Conservation (phyloP, 1,284 basidiomycete species). For the Cryptococcus sp. region DNA sequence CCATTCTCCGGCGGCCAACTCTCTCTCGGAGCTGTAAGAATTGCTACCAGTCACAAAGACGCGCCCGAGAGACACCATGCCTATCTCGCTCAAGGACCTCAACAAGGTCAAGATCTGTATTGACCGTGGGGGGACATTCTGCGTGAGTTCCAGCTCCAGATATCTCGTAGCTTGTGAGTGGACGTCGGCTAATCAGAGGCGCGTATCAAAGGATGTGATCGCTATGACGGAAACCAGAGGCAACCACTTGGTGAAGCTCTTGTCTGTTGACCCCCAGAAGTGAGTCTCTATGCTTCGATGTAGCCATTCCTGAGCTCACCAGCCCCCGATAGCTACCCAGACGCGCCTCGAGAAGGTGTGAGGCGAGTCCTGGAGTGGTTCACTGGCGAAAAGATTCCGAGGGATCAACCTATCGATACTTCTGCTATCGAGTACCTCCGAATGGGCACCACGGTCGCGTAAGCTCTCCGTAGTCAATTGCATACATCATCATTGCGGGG, state of each 20-base stretch:
- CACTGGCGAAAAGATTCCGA: conserved; percentile 64
- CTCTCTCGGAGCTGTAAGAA: too few relatives aligned
- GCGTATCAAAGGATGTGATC: conserved; percentile 11
- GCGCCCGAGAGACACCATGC: conserved; percentile 6
- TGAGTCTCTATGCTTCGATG: background rate
- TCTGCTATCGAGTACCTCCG: conserved; percentile 33
- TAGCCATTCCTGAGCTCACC: background rate
- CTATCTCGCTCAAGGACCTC: conserved; percentile 10
- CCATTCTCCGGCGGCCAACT: too few relatives aligned
- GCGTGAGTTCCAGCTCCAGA: conserved; percentile 31
- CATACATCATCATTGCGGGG: too few relatives aligned
- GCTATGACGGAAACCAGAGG: conserved; percentile 12
- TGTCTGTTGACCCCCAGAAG: conserved; percentile 80
- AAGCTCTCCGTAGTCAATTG: too few relatives aligned
- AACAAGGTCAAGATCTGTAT: conserved; percentile 34
- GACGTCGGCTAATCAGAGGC: too few relatives aligned
- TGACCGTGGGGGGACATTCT: conserved; percentile 48
- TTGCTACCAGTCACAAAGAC: too few relatives aligned
- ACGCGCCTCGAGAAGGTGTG: conserved; percentile 83
- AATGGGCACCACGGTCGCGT: conserved; percentile 56
- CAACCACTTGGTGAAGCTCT: conserved; percentile 55
- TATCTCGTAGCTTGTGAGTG: too few relatives aligned
- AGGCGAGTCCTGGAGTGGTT: conserved; percentile 78
- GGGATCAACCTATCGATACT: conserved; percentile 53
- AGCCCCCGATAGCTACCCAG: conserved; percentile 66